Percentiles rank a stretch among this genome's conserved stretches.
These are phyloP conservation scores for Cladosporium velox DNA, from an alignment of 2,329 filamentous ascomycete genomes.

Conservation along the genomic window DNA sequence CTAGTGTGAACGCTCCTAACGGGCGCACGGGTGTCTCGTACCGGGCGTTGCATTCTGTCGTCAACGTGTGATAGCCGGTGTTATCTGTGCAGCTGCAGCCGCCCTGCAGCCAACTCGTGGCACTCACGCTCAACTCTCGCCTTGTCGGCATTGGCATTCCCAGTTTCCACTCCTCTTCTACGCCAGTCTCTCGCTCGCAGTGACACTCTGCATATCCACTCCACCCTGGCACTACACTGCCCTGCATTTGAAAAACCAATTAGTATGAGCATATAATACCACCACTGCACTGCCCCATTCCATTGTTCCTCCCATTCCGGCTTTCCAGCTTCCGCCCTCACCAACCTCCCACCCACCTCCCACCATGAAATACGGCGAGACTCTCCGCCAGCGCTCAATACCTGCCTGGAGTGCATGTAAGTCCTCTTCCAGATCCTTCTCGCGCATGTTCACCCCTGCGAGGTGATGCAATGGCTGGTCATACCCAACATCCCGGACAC, in stretches of 20 bases:
- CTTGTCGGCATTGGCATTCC: background rate
- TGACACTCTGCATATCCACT: conserved; percentile 3
- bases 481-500: background rate
- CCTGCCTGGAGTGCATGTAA: conserved; percentile 67
- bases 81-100: conserved; percentile 14
- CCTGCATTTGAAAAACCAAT: background rate
- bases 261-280: conserved; percentile 1
- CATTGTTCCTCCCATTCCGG: background rate
- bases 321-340: background rate
- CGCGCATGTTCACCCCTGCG: background rate
- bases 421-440: background rate
- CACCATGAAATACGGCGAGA: conserved; percentile 74
- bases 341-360: background rate
- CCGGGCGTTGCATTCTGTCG: background rate
- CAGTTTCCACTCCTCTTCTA: background rate
- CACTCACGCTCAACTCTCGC: conserved; percentile 4
- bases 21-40: background rate
- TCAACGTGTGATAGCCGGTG: background rate
- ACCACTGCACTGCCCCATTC: background rate
- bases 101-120: background rate
- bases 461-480: conserved; percentile 14
- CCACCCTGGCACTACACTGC: background rate
- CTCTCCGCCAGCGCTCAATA: conserved; percentile 72
- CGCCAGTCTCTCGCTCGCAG: background rate
- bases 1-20: background rate